Evolutionary conservation across 2,329 filamentous ascomycete species (phyloP), one percentile per base, ranked within the genome.

Genomic region (Colletotrichum sp.): DNA sequence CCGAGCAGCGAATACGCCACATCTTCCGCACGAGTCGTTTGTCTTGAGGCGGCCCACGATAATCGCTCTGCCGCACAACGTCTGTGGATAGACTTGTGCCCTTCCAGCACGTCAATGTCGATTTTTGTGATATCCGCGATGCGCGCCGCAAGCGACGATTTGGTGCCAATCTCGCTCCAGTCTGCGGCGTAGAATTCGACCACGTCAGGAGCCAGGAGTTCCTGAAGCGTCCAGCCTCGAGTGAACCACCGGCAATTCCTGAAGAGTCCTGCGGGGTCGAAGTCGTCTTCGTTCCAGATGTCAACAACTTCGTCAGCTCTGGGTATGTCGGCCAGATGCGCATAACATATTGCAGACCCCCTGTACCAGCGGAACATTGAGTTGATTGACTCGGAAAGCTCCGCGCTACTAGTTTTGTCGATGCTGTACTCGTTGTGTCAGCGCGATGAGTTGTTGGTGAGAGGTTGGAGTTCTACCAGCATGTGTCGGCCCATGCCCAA

Each of bases 401-500:
- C 81, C 14, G 79, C 71, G 14, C 76, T 76, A 28, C 74, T 80
- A 13, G 76, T 79, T 67, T 81, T 80, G 75, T 83, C 81, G 70
- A 83, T 81, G 61, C 70, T 68, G 52, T 28, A 6, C 30, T 52
- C 43, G 39, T n/a, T 2, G 2, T 52, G 43, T 52, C 43, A 52
- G 43, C 43, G 7, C 10, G 39, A 21, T 16, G 13, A 28, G 26
- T 52, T 32, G n/a, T 30, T 30, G 59, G 18, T 21, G 18, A 59
- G 55, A 0, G 0, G 0, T n/a, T 36, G 24, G 12, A 12, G 8
- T 16, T 55, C 5, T 67, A 67, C 61, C 81, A 83, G 57, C 81
- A 81, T 1, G 80, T 82, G 21, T 83, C 81, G 21, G 79, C 76
- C 81, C 82, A 83, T 2, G 79, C 76, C 76, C 80, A 82, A 4